phyloP scores from a whole-genome alignment of 495 filamentous ascomycete species.

The Hypoxylon perforatum region DNA sequence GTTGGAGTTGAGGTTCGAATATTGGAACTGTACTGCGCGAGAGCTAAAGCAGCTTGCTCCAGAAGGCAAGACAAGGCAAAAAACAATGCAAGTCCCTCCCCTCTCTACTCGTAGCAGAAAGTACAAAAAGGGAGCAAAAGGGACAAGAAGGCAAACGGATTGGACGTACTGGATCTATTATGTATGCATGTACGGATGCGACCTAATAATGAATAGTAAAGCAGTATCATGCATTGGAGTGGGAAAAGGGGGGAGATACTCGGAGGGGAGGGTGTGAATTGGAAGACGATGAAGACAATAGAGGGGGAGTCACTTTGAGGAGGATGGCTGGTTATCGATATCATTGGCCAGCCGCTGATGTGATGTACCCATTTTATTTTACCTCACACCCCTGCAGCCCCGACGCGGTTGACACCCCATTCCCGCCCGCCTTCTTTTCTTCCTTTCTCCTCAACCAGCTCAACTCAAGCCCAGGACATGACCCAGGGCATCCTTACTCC shows the following conservation, averaged over 20 bases:
- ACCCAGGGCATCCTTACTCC: background rate
- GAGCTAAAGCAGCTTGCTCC: slow-evolving; percentile 13
- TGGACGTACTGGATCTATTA: slow-evolving; percentile 31
- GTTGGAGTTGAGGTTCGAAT: slow-evolving; percentile 6
- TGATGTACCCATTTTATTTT: slow-evolving; percentile 39
- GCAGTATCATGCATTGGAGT: slow-evolving; percentile 27
- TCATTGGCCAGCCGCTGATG: slow-evolving; percentile 53
- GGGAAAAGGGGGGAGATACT: slow-evolving; percentile 18
- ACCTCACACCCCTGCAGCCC: slow-evolving; percentile 34
- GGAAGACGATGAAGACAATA: slow-evolving; percentile 28
- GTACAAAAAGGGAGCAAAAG: slow-evolving; percentile 30
- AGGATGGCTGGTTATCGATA: slow-evolving; percentile 55
- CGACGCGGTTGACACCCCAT: slow-evolving; percentile 20
- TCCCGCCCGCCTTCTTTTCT: slow-evolving; percentile 9
- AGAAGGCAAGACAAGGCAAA: slow-evolving; percentile 8
- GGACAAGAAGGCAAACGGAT: slow-evolving; percentile 23
- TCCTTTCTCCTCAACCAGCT: slow-evolving; percentile 9
- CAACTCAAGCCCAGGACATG: no score
- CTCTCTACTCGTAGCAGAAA: slow-evolving; percentile 30
- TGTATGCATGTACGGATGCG: slow-evolving; percentile 30
- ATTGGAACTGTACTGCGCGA: background rate
- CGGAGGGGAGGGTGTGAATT: slow-evolving; percentile 17
- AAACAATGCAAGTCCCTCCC: slow-evolving; percentile 28
- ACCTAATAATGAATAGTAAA: slow-evolving; percentile 34
- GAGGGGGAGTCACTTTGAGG: slow-evolving; percentile 6